Conservation (phyloP, 208 protist species). For the Leishmania aethiopica region DNA sequence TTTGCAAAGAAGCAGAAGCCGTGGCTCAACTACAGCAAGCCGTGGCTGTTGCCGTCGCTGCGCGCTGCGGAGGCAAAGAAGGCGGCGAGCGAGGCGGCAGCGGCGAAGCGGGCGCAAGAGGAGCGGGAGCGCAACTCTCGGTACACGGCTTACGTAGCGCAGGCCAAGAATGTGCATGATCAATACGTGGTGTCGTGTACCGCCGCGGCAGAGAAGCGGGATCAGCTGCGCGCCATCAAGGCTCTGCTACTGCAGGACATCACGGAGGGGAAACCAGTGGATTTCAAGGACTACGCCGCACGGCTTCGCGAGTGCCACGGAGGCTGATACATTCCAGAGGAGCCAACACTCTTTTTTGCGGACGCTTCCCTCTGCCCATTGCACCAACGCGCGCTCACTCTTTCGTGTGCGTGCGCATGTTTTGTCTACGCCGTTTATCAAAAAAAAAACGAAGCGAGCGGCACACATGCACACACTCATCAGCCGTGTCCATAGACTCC, state of each 20-base stretch:
- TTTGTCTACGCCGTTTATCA: not conserved
- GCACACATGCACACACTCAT: not conserved
- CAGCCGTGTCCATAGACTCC: not conserved
- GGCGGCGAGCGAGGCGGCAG: conserved; percentile 26
- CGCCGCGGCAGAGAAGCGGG: conserved; percentile 16
- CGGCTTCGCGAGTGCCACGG: conserved; percentile 3
- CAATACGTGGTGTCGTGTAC: conserved; percentile 28
- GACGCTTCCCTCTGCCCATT: not conserved
- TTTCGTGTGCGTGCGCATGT: not conserved
- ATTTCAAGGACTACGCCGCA: conserved; percentile 25
- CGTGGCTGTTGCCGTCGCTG: conserved; percentile 48
- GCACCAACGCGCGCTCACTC: not conserved
- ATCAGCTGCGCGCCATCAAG: conserved; percentile 30
- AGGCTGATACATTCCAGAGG: not conserved
- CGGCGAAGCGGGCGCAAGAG: conserved; percentile 21
- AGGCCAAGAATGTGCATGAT: conserved; percentile 21
- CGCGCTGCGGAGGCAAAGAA: conserved; percentile 43
- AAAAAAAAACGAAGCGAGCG: not conserved
- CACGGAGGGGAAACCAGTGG: conserved; percentile 5
- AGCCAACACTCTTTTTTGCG: not conserved
- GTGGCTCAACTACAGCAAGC: conserved; percentile 72
- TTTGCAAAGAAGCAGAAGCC: conserved; percentile 27
- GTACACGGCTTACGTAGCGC: conserved; percentile 26
- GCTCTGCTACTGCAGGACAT: conserved; percentile 20
- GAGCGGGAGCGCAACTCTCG: conserved; percentile 27